Conservation (phyloP, 23 red algal species). For the Cyanidium caldarium region DNA sequence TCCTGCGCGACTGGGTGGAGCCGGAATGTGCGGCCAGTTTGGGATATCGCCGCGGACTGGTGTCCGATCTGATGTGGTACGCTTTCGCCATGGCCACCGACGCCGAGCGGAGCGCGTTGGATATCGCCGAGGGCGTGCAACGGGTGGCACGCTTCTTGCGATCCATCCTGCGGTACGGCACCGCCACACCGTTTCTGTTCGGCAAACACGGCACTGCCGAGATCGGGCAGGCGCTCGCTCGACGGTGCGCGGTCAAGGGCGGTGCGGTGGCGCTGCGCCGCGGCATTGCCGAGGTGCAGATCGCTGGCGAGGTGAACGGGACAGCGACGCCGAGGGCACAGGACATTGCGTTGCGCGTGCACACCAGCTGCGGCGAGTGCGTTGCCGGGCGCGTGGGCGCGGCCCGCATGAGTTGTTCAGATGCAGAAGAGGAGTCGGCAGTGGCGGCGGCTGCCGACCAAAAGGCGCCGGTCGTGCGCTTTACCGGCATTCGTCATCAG, state of each 20-base stretch:
- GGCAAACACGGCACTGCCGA: not conserved
- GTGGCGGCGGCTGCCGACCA: no score
- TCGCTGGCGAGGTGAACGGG: no score
- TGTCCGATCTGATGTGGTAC: not conserved
- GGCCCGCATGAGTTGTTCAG: no score
- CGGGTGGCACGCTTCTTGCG: not conserved
- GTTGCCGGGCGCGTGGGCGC: no score
- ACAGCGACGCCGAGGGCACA: no score
- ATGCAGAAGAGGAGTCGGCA: no score
- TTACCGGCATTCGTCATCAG: no score
- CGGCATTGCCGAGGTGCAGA: not conserved
- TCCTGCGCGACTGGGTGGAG: not conserved
- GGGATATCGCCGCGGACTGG: not conserved
- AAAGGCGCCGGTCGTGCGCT: no score
- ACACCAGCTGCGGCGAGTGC: no score
- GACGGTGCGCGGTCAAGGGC: not conserved
- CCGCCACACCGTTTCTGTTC: not conserved
- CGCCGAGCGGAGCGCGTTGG: not conserved
- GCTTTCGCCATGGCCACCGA: not conserved
- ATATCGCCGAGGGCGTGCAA: not conserved
- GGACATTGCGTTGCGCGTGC: no score
- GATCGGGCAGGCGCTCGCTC: not conserved
- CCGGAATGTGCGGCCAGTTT: not conserved
- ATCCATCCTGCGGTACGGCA: not conserved
- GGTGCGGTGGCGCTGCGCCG: not conserved